These are phyloP conservation scores for Pseudogymnoascus sp. DNA, from an alignment of 2,329 filamentous ascomycete genomes.

Conservation along the genomic window DNA sequence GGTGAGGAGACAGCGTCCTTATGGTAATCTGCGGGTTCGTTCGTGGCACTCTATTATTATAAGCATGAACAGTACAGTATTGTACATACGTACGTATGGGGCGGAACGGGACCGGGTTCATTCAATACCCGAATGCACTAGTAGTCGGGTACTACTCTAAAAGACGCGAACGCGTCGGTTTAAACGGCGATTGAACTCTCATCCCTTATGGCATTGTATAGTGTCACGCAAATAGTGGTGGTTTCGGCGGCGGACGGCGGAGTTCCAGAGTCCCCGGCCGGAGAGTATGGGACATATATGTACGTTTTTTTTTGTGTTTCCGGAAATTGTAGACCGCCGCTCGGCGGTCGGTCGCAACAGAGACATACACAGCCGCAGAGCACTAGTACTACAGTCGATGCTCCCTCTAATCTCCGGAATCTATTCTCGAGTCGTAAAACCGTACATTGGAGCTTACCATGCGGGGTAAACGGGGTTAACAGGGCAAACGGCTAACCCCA, in stretches of 20 bases:
- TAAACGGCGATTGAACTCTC: not conserved
- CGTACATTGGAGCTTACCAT: not conserved
- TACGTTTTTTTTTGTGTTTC: not conserved
- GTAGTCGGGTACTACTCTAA: not conserved
- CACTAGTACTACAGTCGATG: no score
- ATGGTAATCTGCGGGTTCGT: no score
- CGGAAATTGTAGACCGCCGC: not conserved
- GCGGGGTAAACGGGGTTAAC: not conserved
- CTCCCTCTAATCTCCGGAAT: not conserved
- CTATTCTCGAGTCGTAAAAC: not conserved
- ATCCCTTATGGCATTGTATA: not conserved
- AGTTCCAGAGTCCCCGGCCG: not conserved
- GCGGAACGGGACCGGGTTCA: not conserved
- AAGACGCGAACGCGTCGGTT: not conserved
- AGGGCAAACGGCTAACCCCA: not conserved
- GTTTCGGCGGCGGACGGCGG: no score
- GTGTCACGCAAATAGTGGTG: not conserved
- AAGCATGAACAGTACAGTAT: no score
- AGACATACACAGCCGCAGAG: no score
- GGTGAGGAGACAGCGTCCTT: not conserved
- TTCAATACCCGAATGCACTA: not conserved
- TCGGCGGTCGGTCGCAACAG: not conserved
- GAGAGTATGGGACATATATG: no score
- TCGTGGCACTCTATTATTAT: not conserved
- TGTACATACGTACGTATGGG: no score